phyloP scores from a whole-genome alignment of 139 green algal genomes.

The Dunaliella primolecta region DNA sequence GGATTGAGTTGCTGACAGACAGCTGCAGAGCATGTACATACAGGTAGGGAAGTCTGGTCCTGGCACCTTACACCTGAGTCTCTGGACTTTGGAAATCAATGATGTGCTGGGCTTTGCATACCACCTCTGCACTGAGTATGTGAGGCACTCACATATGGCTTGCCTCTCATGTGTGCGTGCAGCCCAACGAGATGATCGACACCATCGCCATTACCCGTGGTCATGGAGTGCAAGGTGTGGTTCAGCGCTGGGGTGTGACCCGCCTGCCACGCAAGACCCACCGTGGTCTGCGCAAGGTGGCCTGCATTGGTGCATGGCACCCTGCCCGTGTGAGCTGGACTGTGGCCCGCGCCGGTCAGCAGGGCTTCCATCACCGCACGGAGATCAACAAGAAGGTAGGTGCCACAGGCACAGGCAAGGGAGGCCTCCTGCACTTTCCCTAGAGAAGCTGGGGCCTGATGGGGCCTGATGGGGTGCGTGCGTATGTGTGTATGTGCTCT shows the following conservation, averaged over 20 bases:
- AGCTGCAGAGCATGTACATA: no score
- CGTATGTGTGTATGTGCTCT: not conserved
- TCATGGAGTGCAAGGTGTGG: constrained; percentile 93
- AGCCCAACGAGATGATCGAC: constrained; percentile 97
- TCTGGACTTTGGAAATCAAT: no score
- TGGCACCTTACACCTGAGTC: no score
- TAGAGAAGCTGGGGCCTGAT: no score
- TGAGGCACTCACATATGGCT: no score
- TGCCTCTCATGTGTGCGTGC: not conserved
- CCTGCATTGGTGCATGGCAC: constrained; percentile 98
- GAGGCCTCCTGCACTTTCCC: no score
- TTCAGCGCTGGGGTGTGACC: constrained; percentile 97
- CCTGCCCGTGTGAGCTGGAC: constrained; percentile 95
- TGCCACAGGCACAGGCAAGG: constrained; percentile 59
- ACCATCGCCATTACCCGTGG: constrained; percentile 96
- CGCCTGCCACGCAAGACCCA: constrained; percentile 99
- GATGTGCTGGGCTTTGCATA: no score
- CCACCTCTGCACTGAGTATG: no score
- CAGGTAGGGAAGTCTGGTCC: no score
- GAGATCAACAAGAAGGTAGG: constrained; percentile 99
- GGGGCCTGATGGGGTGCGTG: constrained; percentile 50
- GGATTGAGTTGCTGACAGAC: no score
- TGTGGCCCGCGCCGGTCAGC: constrained; percentile 92
- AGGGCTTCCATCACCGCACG: constrained; percentile 97
- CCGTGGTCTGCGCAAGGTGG: constrained; percentile 98